Evolutionary conservation across 257 asterid species (phyloP), one percentile per base, ranked within the genome.

Genomic region (Catharanthus roseus): DNA sequence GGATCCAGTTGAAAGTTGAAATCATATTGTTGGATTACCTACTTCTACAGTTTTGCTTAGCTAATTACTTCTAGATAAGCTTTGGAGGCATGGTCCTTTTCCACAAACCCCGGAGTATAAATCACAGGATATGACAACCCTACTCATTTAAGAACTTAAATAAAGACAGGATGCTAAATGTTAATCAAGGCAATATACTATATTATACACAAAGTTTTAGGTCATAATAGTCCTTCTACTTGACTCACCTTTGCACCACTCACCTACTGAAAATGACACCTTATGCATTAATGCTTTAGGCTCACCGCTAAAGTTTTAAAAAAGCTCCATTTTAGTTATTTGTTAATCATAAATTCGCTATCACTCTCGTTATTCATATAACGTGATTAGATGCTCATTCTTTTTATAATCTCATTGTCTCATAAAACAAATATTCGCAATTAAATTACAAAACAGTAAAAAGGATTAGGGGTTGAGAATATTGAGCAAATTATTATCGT

Each of bases 31-130:
- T 49, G 65, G 71, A 31, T 64, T 51, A 54, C 72, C 77, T 65
- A 73, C 66, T 39, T 58, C 65, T 36, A 34, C 6, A 39, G 51
- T 12, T 69, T 69, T 21, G 44, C 54, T 69, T 38, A 18, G 12
- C 36, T 1, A 44, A 67, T 44, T 63, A 24, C 44, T 62, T 63
- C 51, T 64, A 55, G 42, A 65, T 28, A 64, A 67, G 58, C 47
- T 31, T 6, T 0, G 28, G 23, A 65, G 33, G 16, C 54, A 50
- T 49, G n/a, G 8, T 29, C 23, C 68, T 8, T 60, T 44, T 63
- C 72, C 75, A 39, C 15, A 45, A 70, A 75, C 72, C 41, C 72
- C 28, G 72, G 79, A 58, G 29, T 75, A 24, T 29, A 62, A 42
- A 41, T 54, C 50, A 11, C 9, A 55, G 12, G 5, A 16, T 16